Percentiles rank a stretch among this genome's conserved stretches.
phyloP scores from a whole-genome alignment of 1,284 basidiomycete species.

The Mycosarcoma maydis region DNA sequence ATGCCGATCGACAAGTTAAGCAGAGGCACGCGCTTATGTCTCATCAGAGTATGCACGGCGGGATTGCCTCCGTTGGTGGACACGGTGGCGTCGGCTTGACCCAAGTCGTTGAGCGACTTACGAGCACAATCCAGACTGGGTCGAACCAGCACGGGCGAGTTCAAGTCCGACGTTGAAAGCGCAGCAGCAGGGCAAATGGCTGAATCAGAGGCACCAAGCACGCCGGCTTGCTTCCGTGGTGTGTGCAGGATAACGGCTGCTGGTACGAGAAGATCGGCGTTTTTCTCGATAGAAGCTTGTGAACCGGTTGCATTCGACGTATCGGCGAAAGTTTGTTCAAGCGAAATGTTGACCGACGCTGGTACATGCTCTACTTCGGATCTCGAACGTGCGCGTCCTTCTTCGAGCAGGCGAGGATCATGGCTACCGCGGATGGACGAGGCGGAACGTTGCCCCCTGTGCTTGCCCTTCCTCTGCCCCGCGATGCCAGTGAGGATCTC shows the following conservation, averaged over 20 bases:
- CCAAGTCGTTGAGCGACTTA: slow-evolving; percentile 14
- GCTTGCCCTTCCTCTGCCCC: slow-evolving; percentile 42
- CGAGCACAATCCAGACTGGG: slow-evolving; percentile 18
- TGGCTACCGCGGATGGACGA: slow-evolving; percentile 1
- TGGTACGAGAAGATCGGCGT: slow-evolving; percentile 12
- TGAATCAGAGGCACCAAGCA: slow-evolving; percentile 5
- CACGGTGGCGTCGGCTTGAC: slow-evolving; percentile 3
- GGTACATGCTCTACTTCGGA: slow-evolving; percentile 14
- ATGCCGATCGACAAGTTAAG: slow-evolving; percentile 41
- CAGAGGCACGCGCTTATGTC: slow-evolving; percentile 33
- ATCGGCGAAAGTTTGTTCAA: slow-evolving; percentile 13
- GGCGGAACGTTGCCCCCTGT: slow-evolving; percentile 8
- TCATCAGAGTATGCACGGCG: slow-evolving; percentile 10
- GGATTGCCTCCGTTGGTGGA: neutral
- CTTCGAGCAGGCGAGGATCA: slow-evolving; percentile 10
- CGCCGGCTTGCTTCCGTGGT: slow-evolving; percentile 9
- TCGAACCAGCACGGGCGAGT: slow-evolving; percentile 2
- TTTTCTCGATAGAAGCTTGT: slow-evolving; percentile 15
- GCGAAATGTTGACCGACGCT: slow-evolving; percentile 13
- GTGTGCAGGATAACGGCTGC: slow-evolving; percentile 36
- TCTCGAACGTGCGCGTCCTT: slow-evolving; percentile 13
- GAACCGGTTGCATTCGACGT: slow-evolving; percentile 1
- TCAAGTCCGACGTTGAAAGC: slow-evolving; percentile 11
- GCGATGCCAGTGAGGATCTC: slow-evolving; percentile 32
- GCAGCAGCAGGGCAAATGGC: slow-evolving; percentile 3